Evolutionary conservation across 2,329 filamentous ascomycete genomes (phyloP), one percentile per base, ranked within the genome.

Genomic region (Penicillium sp.): DNA sequence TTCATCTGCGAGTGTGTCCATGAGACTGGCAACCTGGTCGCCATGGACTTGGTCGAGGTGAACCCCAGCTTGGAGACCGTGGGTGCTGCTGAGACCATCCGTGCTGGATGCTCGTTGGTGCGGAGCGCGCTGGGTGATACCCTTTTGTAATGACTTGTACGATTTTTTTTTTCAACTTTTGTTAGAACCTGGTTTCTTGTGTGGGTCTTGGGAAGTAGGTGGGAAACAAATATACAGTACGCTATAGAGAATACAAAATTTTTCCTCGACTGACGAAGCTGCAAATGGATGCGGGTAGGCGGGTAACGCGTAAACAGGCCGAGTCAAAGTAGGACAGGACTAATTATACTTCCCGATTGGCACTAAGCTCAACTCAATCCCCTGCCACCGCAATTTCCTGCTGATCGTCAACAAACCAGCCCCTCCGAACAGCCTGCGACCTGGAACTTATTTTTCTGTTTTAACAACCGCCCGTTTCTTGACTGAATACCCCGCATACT

Each of bases 1-100:
- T 99, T 92, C 80, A 98, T 99, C 78, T 96, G 93, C 71, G 95
- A 94, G 80, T 88, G 85, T 68, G 89, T 94, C 25, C 90, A 94
- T 76, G 84, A 91, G 80, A 93, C 90, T 6, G 91, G 91, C 56
- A 90, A 86, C 75, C 79, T 94, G 58, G 82, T 94, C 11, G 90
- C 90, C 46, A 88, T 95, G 79, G 91, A 95, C 75, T 79, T 95
- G 66, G 91, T 94, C 64, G 90, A 93, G 80, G 89, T 93, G 65
- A 93, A 93, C 80, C 90, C 90, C 22, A 86, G 83, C 68, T 79
- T 93, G 59, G 89, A 89, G 49, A 79, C 84, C 2, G 84, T 83
- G 61, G 92, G 91, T 6, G 92, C 91, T 1, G 84, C 85, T 59
- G 93, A 97, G 80, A 99, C 95, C 0, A 89, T 98, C 60, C 82